A percentile compares a stretch with the other conserved stretches of the same genome.
phyloP scores from a whole-genome alignment of 805 yeast species.

The Kodamaea jinghongensis region DNA sequence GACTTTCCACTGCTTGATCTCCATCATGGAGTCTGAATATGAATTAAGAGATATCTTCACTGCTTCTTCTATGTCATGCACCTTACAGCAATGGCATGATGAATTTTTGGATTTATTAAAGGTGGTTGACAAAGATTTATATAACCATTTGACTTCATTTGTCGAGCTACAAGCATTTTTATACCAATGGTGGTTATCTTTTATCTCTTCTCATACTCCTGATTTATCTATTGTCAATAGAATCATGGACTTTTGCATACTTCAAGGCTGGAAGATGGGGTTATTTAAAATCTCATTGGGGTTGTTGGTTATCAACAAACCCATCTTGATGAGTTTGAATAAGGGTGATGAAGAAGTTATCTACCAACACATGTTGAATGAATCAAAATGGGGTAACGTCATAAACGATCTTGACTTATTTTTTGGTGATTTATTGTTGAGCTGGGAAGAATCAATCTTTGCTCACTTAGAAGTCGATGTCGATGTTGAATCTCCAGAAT shows the following conservation, averaged over 20 bases:
- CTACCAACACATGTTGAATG: slow-evolving; percentile 43
- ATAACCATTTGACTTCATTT: slow-evolving; percentile 39
- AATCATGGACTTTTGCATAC: slow-evolving; percentile 49
- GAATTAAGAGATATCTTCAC: slow-evolving; percentile 51
- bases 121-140: slow-evolving; percentile 39
- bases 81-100: slow-evolving; percentile 49
- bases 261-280: slow-evolving; percentile 54
- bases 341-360: slow-evolving; percentile 42
- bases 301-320: slow-evolving; percentile 47
- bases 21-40: slow-evolving; percentile 56
- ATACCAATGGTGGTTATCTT: slow-evolving; percentile 67
- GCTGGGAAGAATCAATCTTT: slow-evolving; percentile 36
- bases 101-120: slow-evolving; percentile 49
- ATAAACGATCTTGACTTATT: slow-evolving; percentile 36
- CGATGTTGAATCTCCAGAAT: slow-evolving; percentile 5
- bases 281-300: slow-evolving; percentile 56
- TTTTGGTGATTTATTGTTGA: slow-evolving; percentile 36
- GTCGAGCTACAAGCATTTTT: slow-evolving; percentile 48
- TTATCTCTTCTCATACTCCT: slow-evolving; percentile 61
- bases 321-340: slow-evolving; percentile 35
- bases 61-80: slow-evolving; percentile 50
- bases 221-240: slow-evolving; percentile 45
- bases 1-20: slow-evolving; percentile 52
- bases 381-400: slow-evolving; percentile 43
- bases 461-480: slow-evolving; percentile 2